Evolutionary conservation across 176 grass and related monocot species (phyloP), one percentile per base, ranked within the genome.

Genomic region (Hsuehochloa calcarea): DNA sequence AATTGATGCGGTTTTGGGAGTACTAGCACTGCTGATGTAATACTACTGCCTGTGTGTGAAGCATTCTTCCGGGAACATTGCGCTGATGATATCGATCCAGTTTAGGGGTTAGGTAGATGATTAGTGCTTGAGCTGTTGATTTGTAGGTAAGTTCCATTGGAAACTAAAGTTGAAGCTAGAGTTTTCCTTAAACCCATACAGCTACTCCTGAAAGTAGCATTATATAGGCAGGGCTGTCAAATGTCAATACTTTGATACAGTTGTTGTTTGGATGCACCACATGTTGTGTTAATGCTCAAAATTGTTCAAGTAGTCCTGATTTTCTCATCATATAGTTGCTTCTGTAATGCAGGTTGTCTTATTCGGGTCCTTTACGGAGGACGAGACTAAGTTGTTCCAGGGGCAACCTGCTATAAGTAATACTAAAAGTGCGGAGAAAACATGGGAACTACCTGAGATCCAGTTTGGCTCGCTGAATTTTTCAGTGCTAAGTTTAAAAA

Each of bases 331-430:
- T 40, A 52, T 78, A 29, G 34, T 65, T 88, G 65, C 45, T 60
- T 58, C 13, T 17, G 10, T 16, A 50, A 31, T 70, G 84, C 91
- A 99, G 96, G 68, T 96, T 15, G 9, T 98, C 11, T 23, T 93
- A 56, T 98, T 98, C 59, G 96, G 96, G 77, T 87, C 84, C 75
- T 95, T 95, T 25, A 95, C 93, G 10, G 91, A 95, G 91, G 96
- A 88, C 0, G 96, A 95, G 44, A 90, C 85, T 35, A 95, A 83
- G 82, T 75, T 81, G 60, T 90, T 93, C 63, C 82, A 90, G 61
- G 87, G 85, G 38, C 68, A 85, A 45, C 84, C 80, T 23, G 66
- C 10, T 65, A 75, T 41, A 44, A 23, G 43, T 20, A 52, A 60
- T 78, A 44, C 52, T 64, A 79, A 79, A 70, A 87, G 77, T 45